These are phyloP conservation scores for Inonotus obliquus DNA, from an alignment of 1,284 basidiomycete species.

Conservation along the genomic window DNA sequence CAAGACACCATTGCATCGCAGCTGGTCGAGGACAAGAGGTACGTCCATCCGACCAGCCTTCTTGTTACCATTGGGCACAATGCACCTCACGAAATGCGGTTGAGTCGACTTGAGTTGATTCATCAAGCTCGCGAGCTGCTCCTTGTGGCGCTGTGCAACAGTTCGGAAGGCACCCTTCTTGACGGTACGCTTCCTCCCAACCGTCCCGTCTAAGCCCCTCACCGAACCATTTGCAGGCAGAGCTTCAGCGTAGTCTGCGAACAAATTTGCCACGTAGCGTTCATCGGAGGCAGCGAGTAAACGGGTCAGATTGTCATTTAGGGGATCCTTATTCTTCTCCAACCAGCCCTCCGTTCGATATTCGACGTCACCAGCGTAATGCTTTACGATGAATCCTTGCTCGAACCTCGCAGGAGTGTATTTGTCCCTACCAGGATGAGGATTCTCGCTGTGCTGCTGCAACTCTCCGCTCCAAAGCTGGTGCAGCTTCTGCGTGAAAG, in stretches of 20 bases:
- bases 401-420: conserved; percentile 88
- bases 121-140: conserved; percentile 93
- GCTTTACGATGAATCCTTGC: conserved; percentile 92
- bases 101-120: conserved; percentile 89
- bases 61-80: conserved; percentile 93
- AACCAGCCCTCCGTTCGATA: conserved; percentile 97
- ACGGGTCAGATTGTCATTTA: conserved; percentile 94
- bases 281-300: conserved; percentile 84
- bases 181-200: conserved; percentile 72
- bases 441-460: conserved; percentile 43
- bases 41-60: conserved; percentile 91
- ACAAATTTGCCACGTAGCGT: conserved; percentile 78
- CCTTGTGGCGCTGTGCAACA: conserved; percentile 93
- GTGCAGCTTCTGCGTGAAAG: conserved; percentile 92
- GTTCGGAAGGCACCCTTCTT: conserved; percentile 98
- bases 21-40: conserved; percentile 92
- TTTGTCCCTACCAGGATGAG: conserved; percentile 75
- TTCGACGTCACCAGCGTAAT: conserved; percentile 97
- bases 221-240: conserved; percentile 29
- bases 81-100: conserved; percentile 98
- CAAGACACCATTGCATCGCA: conserved; percentile 97
- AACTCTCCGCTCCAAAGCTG: conserved; percentile 58
- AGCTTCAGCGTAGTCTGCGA: conserved; percentile 74
- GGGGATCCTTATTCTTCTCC: conserved; percentile 99
- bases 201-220: conserved; percentile 39